phyloP scores from a whole-genome alignment of 306 rosid genomes.

The Ormosia emarginata region DNA sequence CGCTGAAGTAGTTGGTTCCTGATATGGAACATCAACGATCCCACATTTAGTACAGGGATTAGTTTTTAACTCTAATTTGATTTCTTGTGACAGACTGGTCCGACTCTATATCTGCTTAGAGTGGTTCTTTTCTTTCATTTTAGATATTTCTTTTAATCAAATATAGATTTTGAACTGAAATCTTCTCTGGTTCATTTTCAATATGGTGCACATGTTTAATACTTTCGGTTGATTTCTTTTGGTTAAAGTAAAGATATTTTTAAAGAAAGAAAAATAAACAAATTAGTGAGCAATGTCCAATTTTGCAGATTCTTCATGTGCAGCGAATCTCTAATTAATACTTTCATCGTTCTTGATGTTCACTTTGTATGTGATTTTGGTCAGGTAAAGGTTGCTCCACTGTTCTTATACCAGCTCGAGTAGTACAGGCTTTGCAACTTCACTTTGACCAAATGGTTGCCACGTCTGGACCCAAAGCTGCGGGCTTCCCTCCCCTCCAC shows the following conservation, averaged over 20 bases:
- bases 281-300: background rate
- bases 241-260: background rate
- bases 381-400: slow-evolving; percentile 54
- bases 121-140: background rate
- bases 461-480: slow-evolving; percentile 43
- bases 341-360: background rate
- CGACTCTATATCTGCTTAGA: too few relatives aligned
- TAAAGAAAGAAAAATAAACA: background rate
- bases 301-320: background rate
- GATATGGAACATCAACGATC: slow-evolving; percentile 23
- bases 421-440: slow-evolving; percentile 72
- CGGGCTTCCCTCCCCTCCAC: slow-evolving; percentile 28
- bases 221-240: background rate
- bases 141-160: background rate
- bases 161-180: slow-evolving; percentile 1
- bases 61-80: background rate
- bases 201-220: slow-evolving; percentile 1
- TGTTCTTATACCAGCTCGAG: slow-evolving; percentile 87
- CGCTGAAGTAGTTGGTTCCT: slow-evolving; percentile 27
- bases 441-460: slow-evolving; percentile 73
- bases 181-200: background rate
- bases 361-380: background rate
- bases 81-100: background rate
- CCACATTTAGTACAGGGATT: background rate
- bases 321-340: background rate